Evolutionary conservation across 805 yeast species (phyloP).

Genomic region (Yarrowia sp.): DNA sequence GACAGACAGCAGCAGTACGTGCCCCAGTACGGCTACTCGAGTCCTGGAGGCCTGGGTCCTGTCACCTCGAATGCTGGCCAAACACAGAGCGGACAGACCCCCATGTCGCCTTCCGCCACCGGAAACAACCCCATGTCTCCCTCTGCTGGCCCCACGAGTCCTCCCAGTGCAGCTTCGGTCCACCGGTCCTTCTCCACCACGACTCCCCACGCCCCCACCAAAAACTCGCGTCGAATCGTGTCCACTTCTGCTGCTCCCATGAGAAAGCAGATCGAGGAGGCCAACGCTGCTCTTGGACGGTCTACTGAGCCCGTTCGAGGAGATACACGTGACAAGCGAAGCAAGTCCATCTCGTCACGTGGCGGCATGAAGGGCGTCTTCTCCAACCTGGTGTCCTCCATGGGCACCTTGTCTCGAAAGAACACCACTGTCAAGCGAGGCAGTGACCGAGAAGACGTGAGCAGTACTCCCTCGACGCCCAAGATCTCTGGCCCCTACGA

Average conservation of each 20-base stretch:
- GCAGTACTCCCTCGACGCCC: conserved; percentile 39
- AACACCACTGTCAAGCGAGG: conserved; percentile 11
- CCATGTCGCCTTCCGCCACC: no score
- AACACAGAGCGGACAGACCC: no score
- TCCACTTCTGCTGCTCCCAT: conserved; percentile 30
- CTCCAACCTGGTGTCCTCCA: conserved; percentile 13
- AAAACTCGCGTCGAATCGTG: conserved; percentile 32
- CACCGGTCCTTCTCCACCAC: conserved; percentile 28
- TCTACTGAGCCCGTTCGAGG: background rate
- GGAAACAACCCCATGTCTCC: background rate
- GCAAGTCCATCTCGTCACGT: conserved; percentile 25
- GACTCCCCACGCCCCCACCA: conserved; percentile 6
- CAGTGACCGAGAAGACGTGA: background rate
- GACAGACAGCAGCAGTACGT: conserved; percentile 38
- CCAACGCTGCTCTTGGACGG: conserved; percentile 22
- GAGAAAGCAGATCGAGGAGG: conserved; percentile 31
- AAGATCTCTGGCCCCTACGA: conserved; percentile 92
- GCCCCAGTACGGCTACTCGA: conserved; percentile 1
- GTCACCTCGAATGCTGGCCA: background rate
- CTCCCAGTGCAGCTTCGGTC: background rate
- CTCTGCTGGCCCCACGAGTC: background rate
- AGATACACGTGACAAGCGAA: conserved; percentile 1
- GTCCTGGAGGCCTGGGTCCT: background rate
- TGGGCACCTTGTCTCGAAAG: conserved; percentile 33
- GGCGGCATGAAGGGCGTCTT: conserved; percentile 30